Evolutionary conservation across 345 rosid genomes (phyloP), one percentile per base, ranked within the genome.

Genomic region (Reutealis trisperma): DNA sequence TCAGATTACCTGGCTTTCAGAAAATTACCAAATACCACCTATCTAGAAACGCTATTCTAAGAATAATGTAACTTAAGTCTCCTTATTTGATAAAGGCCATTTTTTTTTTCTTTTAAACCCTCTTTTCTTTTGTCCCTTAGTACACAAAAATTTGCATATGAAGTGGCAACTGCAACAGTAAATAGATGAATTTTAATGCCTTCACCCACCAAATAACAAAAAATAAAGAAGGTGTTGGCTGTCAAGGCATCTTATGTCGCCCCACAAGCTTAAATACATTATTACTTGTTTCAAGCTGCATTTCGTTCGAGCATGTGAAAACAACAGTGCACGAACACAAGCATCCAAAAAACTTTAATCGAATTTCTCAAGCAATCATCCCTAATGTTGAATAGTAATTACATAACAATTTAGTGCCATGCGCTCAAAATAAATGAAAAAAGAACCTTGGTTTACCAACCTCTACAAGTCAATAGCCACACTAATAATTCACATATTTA

Each of bases 201-300:
- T n/a, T 64, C 77, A 74, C 19, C 77, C 19, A 74, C 77, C 77
- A n/a, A 13, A 19, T 41, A 3, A 51, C 32, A 30, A 41, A 25
- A 47, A 47, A 69, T 5, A 34, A 2, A 51, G 61, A 4, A 30
- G 24, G 30, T 21, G 44, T 63, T 49, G 32, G 70, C 0, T 32
- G 27, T 5, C 3, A 34, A 0, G 19, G 22, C 24, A 44, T 44
- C 51, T 69, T 24, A 4, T 37, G 67, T 34, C 62, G 11, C 55
- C 79, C 75, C 74, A 51, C 75, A 63, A 51, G 21, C 44, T 70
- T 62, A 22, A n/a, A 16, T 37, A 32, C 55, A n/a, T n/a, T n/a
- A 21, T 70, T 49, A 34, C 59, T 25, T 60, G 1, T 21, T 63
- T 51, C 54, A 18, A 47, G 24, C 42, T 45, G 41, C 68, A 19